A percentile compares a stretch with the other conserved stretches of the same genome.
Conservation (phyloP, 768 basidiomycete genomes). For the Tephrocybe sp. region DNA sequence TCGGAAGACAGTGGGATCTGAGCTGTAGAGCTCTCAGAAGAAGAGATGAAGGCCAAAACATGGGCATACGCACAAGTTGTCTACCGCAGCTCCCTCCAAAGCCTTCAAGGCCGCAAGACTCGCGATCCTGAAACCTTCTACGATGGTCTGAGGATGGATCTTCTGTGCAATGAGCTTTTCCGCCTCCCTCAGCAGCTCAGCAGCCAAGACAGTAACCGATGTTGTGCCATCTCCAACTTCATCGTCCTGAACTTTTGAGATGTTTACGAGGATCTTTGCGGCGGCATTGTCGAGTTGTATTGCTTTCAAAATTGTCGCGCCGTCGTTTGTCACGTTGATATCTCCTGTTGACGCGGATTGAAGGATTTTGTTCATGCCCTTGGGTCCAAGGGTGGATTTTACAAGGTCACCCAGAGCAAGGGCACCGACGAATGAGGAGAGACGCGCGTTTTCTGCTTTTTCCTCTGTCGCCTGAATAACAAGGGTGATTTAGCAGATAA, state of each 20-base stretch:
- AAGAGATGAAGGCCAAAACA: not conserved
- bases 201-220: slow-evolving; percentile 85
- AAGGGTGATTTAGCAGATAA: not conserved
- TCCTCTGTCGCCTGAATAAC: slow-evolving; percentile 74
- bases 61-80: slow-evolving; percentile 68
- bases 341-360: slow-evolving; percentile 88
- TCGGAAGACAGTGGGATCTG: slow-evolving; percentile 73
- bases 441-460: slow-evolving; percentile 95
- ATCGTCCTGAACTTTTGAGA: slow-evolving; percentile 99
- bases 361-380: slow-evolving; percentile 99
- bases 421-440: slow-evolving; percentile 96
- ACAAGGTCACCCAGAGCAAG: slow-evolving; percentile 97
- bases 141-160: slow-evolving; percentile 97
- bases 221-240: slow-evolving; percentile 98
- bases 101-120: slow-evolving; percentile 81
- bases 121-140: slow-evolving; percentile 95
- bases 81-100: slow-evolving; percentile 76
- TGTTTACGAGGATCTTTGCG: slow-evolving; percentile 98
- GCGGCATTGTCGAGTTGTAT: slow-evolving; percentile 98
- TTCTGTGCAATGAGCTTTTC: slow-evolving; percentile 90
- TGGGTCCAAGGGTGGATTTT: slow-evolving; percentile 96
- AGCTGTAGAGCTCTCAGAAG: slow-evolving; percentile 35
- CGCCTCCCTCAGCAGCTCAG: slow-evolving; percentile 90
- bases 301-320: slow-evolving; percentile 95
- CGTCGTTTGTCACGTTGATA: slow-evolving; percentile 97